Conservation (phyloP, 2,329 filamentous ascomycete genomes). For the Colletotrichum viniferum region DNA sequence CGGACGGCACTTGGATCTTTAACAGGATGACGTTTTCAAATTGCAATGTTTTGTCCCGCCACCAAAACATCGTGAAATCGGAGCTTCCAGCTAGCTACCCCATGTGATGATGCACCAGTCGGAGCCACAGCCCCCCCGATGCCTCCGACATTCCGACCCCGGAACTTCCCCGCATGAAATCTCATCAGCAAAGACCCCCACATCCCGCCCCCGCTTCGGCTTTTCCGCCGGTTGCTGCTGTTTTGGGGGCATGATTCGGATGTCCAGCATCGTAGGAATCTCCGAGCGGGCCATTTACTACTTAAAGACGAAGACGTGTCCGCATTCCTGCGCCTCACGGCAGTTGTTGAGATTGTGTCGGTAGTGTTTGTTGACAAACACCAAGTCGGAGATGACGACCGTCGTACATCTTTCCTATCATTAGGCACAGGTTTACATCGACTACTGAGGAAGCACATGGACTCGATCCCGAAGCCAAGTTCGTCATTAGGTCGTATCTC, state of each 20-base stretch:
- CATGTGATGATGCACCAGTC: neutral
- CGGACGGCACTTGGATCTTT: neutral
- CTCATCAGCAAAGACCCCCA: neutral
- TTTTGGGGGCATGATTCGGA: neutral
- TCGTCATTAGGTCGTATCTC: neutral
- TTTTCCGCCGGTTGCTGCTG: neutral
- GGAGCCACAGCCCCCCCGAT: neutral
- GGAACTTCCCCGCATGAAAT: slow-evolving; percentile 2
- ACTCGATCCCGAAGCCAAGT: neutral
- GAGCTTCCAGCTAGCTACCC: neutral
- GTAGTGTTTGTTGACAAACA: neutral
- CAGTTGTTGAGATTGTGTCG: neutral
- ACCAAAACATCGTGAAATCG: neutral
- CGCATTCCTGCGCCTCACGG: neutral
- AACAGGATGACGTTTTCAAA: neutral
- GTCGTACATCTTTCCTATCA: too few species aligned
- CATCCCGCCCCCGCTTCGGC: neutral
- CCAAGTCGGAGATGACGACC: too few species aligned
- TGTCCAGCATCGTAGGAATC: neutral
- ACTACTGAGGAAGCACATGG: neutral
- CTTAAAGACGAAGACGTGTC: neutral
- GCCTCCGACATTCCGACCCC: slow-evolving; percentile 2
- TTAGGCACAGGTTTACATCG: neutral
- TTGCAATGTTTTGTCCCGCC: neutral
- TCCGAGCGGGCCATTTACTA: neutral